Conservation (phyloP, 2,329 filamentous ascomycete species). For the Plenodomus lindquistii region DNA sequence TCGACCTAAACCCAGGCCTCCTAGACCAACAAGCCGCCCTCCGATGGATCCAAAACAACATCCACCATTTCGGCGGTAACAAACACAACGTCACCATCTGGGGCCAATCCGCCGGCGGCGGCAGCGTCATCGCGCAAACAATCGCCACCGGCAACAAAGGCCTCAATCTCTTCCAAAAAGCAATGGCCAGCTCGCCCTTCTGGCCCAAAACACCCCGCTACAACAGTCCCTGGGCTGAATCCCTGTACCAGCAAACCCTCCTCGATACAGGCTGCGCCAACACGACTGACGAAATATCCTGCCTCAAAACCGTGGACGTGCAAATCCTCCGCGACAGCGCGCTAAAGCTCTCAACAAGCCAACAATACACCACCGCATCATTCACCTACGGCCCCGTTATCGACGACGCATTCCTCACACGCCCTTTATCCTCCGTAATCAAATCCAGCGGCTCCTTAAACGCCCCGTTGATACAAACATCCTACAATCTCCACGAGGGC, state of each 20-base stretch:
- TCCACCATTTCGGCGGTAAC: slow-evolving; percentile 59
- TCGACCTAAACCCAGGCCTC: slow-evolving; percentile 57
- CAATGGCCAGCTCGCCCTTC: slow-evolving; percentile 59
- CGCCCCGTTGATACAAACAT: slow-evolving; percentile 54
- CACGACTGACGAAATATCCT: slow-evolving; percentile 52
- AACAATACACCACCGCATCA: slow-evolving; percentile 59
- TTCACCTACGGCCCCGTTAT: slow-evolving; percentile 66
- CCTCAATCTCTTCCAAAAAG: slow-evolving; percentile 54
- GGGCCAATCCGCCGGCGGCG: slow-evolving; percentile 61
- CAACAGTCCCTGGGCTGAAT: slow-evolving; percentile 56
- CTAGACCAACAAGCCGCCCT: slow-evolving; percentile 58
- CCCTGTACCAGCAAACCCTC: slow-evolving; percentile 54
- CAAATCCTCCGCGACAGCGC: slow-evolving; percentile 59
- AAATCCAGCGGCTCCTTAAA: slow-evolving; percentile 45
- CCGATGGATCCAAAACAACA: slow-evolving; percentile 59
- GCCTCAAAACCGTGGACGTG: slow-evolving; percentile 59
- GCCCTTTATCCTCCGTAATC: slow-evolving; percentile 53
- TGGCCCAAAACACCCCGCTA: slow-evolving; percentile 63
- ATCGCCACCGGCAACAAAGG: slow-evolving; percentile 53
- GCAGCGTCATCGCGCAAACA: slow-evolving; percentile 57
- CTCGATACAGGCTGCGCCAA: slow-evolving; percentile 53
- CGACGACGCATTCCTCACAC: slow-evolving; percentile 57
- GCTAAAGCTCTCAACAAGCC: slow-evolving; percentile 52
- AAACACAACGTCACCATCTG: slow-evolving; percentile 56
- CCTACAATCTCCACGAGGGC: slow-evolving; percentile 67